Percentiles rank a stretch among this genome's conserved stretches.
Conservation (phyloP, 768 basidiomycete genomes). For the Tephrocybe rancida region DNA sequence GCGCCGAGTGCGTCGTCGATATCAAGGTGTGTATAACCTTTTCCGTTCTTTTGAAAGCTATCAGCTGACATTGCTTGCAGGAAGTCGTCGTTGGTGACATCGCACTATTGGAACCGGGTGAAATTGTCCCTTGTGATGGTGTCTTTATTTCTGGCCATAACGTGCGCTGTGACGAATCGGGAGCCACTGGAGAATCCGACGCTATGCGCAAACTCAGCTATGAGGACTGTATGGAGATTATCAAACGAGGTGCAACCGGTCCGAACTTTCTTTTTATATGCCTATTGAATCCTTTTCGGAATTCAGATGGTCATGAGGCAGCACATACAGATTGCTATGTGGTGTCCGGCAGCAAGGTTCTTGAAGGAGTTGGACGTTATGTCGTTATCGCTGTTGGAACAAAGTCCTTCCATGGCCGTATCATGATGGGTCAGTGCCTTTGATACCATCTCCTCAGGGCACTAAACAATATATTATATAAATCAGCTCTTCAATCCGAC, state of each 20-base stretch:
- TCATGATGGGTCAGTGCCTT: conserved; percentile 86
- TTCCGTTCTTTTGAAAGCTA: conserved; percentile 13
- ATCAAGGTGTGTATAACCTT: conserved; percentile 59
- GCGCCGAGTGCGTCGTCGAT: conserved; percentile 71
- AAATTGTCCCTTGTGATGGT: conserved; percentile 95
- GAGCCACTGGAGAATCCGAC: conserved; percentile 96
- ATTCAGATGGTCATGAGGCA: conserved; percentile 26
- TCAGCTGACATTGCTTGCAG: conserved; percentile 36
- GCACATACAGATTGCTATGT: conserved; percentile 90
- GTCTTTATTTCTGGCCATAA: conserved; percentile 92
- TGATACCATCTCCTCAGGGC: not conserved
- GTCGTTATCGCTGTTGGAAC: conserved; percentile 92
- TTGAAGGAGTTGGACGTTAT: conserved; percentile 93
- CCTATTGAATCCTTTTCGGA: not conserved
- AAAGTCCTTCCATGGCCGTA: conserved; percentile 93
- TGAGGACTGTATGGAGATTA: conserved; percentile 65
- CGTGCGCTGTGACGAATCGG: conserved; percentile 94
- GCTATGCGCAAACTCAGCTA: conserved; percentile 88
- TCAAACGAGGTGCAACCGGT: conserved; percentile 24
- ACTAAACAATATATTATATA: conserved; percentile 3
- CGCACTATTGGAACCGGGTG: conserved; percentile 90
- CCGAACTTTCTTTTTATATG: not conserved
- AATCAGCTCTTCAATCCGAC: conserved; percentile 80
- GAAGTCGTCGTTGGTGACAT: conserved; percentile 95
- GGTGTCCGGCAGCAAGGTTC: conserved; percentile 88